Evolutionary conservation across 805 yeast species (phyloP).

Genomic region (Kodamaea kaohsiungensis): DNA sequence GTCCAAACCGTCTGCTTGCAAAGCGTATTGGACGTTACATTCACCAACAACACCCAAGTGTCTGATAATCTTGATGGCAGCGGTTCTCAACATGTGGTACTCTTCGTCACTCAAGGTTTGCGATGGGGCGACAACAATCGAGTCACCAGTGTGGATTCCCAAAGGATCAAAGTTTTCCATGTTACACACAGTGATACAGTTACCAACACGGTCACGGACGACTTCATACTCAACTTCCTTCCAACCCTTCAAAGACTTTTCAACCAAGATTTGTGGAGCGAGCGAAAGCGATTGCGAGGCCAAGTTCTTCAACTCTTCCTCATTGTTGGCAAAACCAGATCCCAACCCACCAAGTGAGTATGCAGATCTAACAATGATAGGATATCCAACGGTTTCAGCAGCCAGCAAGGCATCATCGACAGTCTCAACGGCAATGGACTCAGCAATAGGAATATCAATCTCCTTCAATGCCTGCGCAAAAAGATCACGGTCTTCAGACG

Average conservation of each 20-base stretch:
- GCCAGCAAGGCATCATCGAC: slow-evolving; percentile 93
- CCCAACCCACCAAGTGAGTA: slow-evolving; percentile 97
- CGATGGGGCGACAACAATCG: slow-evolving; percentile 98
- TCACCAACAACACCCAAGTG: slow-evolving; percentile 99
- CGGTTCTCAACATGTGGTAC: slow-evolving; percentile 95
- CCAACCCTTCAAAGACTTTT: slow-evolving; percentile 98
- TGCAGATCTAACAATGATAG: slow-evolving; percentile 96
- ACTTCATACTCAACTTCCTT: slow-evolving; percentile 98
- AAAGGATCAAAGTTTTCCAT: slow-evolving; percentile 99
- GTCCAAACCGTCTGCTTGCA: slow-evolving; percentile 93
- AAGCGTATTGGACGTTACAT: slow-evolving; percentile 96
- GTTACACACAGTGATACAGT: slow-evolving; percentile 98
- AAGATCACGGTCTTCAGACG: slow-evolving; percentile 96
- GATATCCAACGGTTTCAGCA: slow-evolving; percentile 86
- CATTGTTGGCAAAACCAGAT: slow-evolving; percentile 91
- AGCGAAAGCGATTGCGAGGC: slow-evolving; percentile 86
- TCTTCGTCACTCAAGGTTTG: slow-evolving; percentile 97
- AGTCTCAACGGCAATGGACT: slow-evolving; percentile 91
- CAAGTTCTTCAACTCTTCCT: slow-evolving; percentile 78
- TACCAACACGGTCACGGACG: slow-evolving; percentile 92
- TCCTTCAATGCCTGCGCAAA: slow-evolving; percentile 95
- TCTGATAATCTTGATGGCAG: slow-evolving; percentile 96
- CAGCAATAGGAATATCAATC: slow-evolving; percentile 94
- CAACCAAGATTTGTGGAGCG: slow-evolving; percentile 94
- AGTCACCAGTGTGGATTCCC: slow-evolving; percentile 98